Evolutionary conservation across 257 asterid species (phyloP).

Genomic region (Lavandula angustifolia): DNA sequence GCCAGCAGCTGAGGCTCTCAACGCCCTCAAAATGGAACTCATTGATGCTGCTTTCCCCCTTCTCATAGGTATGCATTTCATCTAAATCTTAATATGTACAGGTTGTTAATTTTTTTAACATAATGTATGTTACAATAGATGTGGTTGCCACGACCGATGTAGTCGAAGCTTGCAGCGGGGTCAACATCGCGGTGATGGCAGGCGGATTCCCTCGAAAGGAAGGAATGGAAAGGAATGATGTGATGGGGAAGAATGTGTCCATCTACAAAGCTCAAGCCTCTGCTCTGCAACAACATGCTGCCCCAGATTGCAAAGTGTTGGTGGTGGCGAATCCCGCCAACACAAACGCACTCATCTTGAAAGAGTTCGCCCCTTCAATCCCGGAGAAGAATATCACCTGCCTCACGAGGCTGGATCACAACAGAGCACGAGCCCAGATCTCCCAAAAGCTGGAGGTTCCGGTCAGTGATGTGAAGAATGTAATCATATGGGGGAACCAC

Average conservation of each 20-base stretch:
- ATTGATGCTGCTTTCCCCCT: conserved; percentile 87
- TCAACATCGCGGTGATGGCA: conserved; percentile 62
- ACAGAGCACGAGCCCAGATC: conserved; percentile 68
- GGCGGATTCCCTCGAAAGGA: conserved; percentile 73
- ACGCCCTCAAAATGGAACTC: conserved; percentile 73
- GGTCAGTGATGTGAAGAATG: conserved; percentile 66
- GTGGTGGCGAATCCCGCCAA: conserved; percentile 90
- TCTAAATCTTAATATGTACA: too few species aligned
- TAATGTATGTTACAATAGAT: conserved; percentile 37
- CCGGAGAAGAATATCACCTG: conserved; percentile 76
- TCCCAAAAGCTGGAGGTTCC: conserved; percentile 62
- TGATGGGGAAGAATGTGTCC: conserved; percentile 69
- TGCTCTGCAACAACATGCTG: conserved; percentile 69
- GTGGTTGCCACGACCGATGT: conserved; percentile 71
- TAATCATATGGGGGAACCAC: conserved; percentile 91
- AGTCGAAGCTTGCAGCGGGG: conserved; percentile 67
- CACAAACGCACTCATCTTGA: conserved; percentile 77
- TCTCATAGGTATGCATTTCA: conserved; percentile 51
- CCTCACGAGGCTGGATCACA: conserved; percentile 84
- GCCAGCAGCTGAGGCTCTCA: conserved; percentile 52
- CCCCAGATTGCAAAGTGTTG: conserved; percentile 76
- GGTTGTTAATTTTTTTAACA: too few species aligned
- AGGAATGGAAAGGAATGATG: conserved; percentile 87
- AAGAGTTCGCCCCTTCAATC: conserved; percentile 69
- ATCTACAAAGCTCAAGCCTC: conserved; percentile 81